Base-by-base conservation (phyloP, 192 early-diverging fungal species). In the Chytriomyces sp. region DNA sequence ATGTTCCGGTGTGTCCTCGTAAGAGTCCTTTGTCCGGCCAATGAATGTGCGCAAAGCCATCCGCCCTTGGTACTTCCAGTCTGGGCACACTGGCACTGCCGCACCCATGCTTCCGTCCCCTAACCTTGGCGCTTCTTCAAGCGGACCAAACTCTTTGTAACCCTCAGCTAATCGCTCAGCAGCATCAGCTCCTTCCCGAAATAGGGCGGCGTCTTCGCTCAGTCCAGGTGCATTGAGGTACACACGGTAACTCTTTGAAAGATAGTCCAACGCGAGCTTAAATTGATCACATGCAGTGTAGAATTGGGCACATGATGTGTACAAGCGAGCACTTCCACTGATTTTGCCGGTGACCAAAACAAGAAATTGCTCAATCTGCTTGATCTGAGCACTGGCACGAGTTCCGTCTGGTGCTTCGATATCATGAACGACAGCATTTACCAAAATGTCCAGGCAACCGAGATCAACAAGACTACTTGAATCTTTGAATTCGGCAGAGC, bases 31-130 rank as follows among this genome's bases (percentile, higher is more conserved):
- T 16, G 92, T 91, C 64, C 92, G 90, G 46, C 93, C 92, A 72
- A 97, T 90, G 69, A 98, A 82, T 26, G 93, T 90, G 65, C 92
- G 93, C 75, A 98, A 79, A 47, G 93, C 82, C 84, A 89, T 91
- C 76, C 90, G 91, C 9, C 93, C 86, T 77, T 97, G 94, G 75
- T 95, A 95, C 66, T 82, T 83, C 96, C 96, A 98, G 80, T 98
- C 96, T 28, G 89, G 87, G 73, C 94, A 94, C 26, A 96, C 93
- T 18, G 76, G n/a, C 48, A 66, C 76, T 7, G 64, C 81, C 8
- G 83, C 82, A 3, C 78, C 81, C 7, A 82, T 80, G 57, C 85
- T 82, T 61, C 69, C 76, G 16, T 76, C 72, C 3, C 67, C 79
- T 61, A 85, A 75, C 64, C 73, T 79, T 50, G 61, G 60, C 26